These are phyloP conservation scores for Drosera spatulata DNA, from an alignment of 179 eudicot species.

Conservation along the genomic window DNA sequence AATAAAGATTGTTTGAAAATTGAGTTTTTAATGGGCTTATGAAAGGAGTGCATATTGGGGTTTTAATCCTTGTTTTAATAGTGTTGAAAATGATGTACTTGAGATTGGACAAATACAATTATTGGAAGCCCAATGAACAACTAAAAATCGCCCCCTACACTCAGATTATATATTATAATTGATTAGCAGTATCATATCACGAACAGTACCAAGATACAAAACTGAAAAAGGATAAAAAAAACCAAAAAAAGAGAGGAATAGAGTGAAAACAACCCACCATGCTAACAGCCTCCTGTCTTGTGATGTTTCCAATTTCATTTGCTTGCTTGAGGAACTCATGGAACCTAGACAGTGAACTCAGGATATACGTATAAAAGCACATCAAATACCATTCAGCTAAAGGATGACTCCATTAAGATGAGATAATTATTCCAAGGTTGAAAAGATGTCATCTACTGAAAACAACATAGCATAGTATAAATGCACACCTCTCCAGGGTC, in stretches of 20 bases:
- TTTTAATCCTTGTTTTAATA: too few relatives aligned
- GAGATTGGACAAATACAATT: too few relatives aligned
- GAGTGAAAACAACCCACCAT: conserved; percentile 50
- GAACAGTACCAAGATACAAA: background rate
- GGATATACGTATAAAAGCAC: background rate
- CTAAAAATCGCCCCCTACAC: too few relatives aligned
- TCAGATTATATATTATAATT: too few relatives aligned
- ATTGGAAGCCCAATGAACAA: too few relatives aligned
- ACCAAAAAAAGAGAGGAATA: conserved; percentile 1
- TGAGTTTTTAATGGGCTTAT: too few relatives aligned
- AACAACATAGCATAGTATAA: background rate
- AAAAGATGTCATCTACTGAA: background rate
- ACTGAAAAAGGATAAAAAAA: background rate
- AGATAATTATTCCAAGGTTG: too few relatives aligned
- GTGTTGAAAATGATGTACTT: too few relatives aligned
- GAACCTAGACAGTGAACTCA: conserved; percentile 41
- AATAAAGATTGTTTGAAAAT: too few relatives aligned
- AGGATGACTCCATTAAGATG: too few relatives aligned
- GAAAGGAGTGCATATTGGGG: too few relatives aligned
- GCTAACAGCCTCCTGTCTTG: conserved; percentile 99
- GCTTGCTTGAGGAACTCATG: conserved; percentile 94
- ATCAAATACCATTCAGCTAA: background rate
- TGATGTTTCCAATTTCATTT: conserved; percentile 94
- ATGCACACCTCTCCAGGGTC: conserved; percentile 57
- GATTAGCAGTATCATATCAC: too few relatives aligned